Evolutionary conservation across 2,329 filamentous ascomycete genomes (phyloP).

Genomic region (Nemania diffusa): DNA sequence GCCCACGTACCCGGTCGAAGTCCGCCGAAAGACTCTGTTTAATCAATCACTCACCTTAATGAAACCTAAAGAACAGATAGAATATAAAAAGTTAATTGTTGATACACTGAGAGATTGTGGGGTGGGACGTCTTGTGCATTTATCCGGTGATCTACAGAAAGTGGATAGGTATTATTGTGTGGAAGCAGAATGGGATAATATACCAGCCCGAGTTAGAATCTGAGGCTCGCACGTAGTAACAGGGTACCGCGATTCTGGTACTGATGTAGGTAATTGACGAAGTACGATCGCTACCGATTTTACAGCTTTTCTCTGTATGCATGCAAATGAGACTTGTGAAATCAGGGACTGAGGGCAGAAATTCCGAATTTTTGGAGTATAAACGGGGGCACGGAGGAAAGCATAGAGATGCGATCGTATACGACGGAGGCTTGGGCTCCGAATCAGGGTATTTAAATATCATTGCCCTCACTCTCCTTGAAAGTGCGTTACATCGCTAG

Average conservation of each 20-base stretch:
- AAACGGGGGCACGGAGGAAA: conserved; percentile 28
- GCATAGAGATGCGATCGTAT: conserved; percentile 26
- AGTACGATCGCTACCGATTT: not conserved
- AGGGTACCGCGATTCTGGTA: not conserved
- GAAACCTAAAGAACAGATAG: not conserved
- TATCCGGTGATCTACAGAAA: conserved; percentile 29
- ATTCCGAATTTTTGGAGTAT: conserved; percentile 34
- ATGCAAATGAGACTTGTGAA: not conserved
- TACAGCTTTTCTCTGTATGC: not conserved
- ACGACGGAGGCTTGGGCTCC: conserved; percentile 39
- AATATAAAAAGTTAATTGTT: not conserved
- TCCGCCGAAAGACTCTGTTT: not conserved
- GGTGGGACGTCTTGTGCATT: conserved; percentile 20
- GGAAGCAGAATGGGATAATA: conserved; percentile 4
- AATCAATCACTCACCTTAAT: not conserved
- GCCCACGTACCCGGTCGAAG: not conserved
- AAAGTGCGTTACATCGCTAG: not conserved
- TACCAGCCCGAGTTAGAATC: not conserved
- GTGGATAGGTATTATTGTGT: conserved; percentile 7
- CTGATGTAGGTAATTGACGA: not conserved
- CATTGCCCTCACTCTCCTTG: conserved; percentile 33
- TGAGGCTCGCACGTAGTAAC: conserved; percentile 5
- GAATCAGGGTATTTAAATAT: conserved; percentile 46
- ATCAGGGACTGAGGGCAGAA: conserved; percentile 30
- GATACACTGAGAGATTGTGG: not conserved